Evolutionary conservation across 148 eudicot species (phyloP).

Genomic region (Pharnaceum exiguum): DNA sequence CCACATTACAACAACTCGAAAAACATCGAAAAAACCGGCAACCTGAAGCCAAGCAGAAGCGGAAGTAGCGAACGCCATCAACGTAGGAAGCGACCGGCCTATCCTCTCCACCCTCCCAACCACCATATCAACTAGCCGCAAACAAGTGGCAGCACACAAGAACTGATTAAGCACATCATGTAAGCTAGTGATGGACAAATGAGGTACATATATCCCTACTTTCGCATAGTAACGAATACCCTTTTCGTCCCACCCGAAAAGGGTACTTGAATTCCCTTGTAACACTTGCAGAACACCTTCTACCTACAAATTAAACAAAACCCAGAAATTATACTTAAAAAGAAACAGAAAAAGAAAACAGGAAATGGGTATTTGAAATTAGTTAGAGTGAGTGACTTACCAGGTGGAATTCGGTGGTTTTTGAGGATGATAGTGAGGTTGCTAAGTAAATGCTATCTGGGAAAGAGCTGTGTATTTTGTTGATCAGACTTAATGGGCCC

Average conservation of each 20-base stretch:
- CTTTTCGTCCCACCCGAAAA: constrained; percentile 58
- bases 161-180: constrained; percentile 64
- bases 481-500: constrained; percentile 42
- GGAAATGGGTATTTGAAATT: background rate
- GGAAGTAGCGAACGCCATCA: constrained; percentile 64
- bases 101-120: constrained; percentile 38
- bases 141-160: constrained; percentile 67
- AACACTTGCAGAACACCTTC: constrained; percentile 67
- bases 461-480: constrained; percentile 36
- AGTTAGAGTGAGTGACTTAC: constrained; percentile 23
- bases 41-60: constrained; percentile 70
- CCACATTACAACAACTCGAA: background rate
- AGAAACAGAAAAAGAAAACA: background rate
- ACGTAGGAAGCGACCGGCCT: constrained; percentile 46
- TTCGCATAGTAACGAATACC: constrained; percentile 45
- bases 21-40: constrained; percentile 11
- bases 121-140: constrained; percentile 48
- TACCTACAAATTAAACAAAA: constrained; percentile 36
- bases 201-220: constrained; percentile 58
- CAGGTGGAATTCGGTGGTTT: constrained; percentile 66
- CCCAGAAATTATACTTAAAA: background rate
- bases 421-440: constrained; percentile 43
- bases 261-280: constrained; percentile 69
- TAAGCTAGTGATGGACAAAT: constrained; percentile 66
- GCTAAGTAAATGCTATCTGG: constrained; percentile 50